phyloP scores from a whole-genome alignment of 495 filamentous ascomycete genomes.

The Terfezia boudieri region DNA sequence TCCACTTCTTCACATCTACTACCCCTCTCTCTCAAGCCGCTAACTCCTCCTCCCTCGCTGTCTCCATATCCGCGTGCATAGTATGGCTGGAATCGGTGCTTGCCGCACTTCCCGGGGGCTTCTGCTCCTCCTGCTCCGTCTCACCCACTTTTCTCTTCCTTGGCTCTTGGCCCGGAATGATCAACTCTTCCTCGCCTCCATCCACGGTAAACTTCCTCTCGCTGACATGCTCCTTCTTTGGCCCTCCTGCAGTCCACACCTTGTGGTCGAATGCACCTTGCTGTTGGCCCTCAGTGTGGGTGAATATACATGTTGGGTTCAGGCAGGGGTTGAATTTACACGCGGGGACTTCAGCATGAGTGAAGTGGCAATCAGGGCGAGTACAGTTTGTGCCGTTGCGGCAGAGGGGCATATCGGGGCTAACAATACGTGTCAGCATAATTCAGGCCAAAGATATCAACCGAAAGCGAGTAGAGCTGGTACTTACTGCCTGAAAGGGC shows the following conservation, averaged over 20 bases:
- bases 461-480: neutral
- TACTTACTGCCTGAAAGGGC: slow-evolving; percentile 54
- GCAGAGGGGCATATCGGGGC: slow-evolving; percentile 52
- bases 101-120: neutral
- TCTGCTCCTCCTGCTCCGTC: neutral
- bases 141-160: neutral
- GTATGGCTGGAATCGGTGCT: neutral
- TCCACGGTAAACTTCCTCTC: slow-evolving; percentile 82
- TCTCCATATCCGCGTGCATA: neutral
- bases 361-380: slow-evolving; percentile 68
- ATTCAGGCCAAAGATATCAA: slow-evolving; percentile 1
- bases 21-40: neutral
- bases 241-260: slow-evolving; percentile 55
- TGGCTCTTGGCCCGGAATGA: slow-evolving; percentile 35
- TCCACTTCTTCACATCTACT: neutral
- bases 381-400: slow-evolving; percentile 85
- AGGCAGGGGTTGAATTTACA: slow-evolving; percentile 88
- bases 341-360: slow-evolving; percentile 44
- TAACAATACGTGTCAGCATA: neutral
- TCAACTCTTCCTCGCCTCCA: slow-evolving; percentile 40
- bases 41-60: neutral
- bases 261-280: slow-evolving; percentile 60
- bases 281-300: slow-evolving; percentile 77
- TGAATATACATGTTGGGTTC: slow-evolving; percentile 64
- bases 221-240: slow-evolving; percentile 45